A percentile compares a stretch with the other conserved stretches of the same genome.
Conservation (phyloP, 2,329 filamentous ascomycete species). For the Diaporthe velutina region DNA sequence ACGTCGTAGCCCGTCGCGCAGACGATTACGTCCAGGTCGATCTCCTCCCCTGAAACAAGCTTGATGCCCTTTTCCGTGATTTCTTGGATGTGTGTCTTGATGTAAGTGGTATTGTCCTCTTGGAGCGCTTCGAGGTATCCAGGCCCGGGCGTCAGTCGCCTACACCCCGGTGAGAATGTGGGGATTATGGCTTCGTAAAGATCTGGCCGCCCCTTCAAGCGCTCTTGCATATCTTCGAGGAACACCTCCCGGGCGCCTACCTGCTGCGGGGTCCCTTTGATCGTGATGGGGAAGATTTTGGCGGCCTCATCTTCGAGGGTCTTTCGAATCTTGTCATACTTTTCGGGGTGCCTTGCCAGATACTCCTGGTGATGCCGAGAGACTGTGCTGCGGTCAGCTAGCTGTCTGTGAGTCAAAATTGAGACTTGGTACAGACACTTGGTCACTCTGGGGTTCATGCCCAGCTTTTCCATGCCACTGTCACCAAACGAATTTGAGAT, state of each 20-base stretch:
- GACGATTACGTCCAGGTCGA: background rate
- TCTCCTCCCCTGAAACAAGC: background rate
- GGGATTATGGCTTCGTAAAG: background rate
- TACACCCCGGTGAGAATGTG: background rate
- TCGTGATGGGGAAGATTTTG: background rate
- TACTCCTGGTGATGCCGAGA: background rate
- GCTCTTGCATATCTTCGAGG: background rate
- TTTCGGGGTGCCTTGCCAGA: background rate
- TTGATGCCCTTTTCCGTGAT: background rate
- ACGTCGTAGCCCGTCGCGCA: background rate
- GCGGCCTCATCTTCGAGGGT: background rate
- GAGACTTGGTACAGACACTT: background rate
- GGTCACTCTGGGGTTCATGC: background rate
- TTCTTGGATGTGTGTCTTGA: background rate
- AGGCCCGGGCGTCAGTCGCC: background rate
- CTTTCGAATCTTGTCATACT: constrained; percentile 1
- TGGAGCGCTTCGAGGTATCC: background rate
- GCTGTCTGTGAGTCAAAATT: background rate
- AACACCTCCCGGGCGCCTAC: background rate
- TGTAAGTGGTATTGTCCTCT: background rate
- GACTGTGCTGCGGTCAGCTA: background rate
- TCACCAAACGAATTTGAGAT: background rate
- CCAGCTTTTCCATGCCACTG: background rate
- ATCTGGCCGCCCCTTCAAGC: background rate
- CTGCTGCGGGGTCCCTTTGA: background rate